Evolutionary conservation across 2,329 filamentous ascomycete genomes (phyloP).

Genomic region (Calonectria pteridis): DNA sequence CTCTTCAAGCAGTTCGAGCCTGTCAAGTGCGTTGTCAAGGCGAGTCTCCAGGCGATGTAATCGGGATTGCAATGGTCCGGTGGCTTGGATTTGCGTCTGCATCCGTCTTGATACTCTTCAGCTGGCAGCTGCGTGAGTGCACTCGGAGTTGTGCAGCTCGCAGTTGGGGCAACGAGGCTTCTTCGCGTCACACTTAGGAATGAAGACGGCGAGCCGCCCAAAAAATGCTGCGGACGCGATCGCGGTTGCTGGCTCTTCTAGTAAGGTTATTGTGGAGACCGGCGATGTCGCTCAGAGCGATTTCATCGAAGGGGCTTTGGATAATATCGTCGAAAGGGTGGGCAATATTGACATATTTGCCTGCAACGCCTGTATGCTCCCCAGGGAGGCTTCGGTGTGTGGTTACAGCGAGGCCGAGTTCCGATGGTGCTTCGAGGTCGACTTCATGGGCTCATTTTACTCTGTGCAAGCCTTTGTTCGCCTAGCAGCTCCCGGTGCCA

Average conservation of each 20-base stretch:
- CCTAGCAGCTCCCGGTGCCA: slow-evolving; percentile 27
- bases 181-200: slow-evolving; percentile 23
- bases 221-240: slow-evolving; percentile 27
- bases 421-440: slow-evolving; percentile 33
- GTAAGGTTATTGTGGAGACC: slow-evolving; percentile 43
- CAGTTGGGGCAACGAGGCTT: slow-evolving; percentile 31
- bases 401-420: slow-evolving; percentile 26
- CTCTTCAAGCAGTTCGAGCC: background rate
- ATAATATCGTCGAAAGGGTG: background rate
- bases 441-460: slow-evolving; percentile 42
- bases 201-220: background rate
- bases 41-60: slow-evolving; percentile 6
- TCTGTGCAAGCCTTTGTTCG: slow-evolving; percentile 40
- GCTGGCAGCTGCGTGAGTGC: slow-evolving; percentile 16
- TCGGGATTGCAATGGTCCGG: background rate
- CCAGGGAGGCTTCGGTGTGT: background rate
- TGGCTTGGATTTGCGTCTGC: background rate
- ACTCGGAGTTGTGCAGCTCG: background rate
- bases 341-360: slow-evolving; percentile 37
- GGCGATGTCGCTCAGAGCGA: slow-evolving; percentile 43
- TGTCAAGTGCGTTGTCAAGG: background rate
- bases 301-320: slow-evolving; percentile 5
- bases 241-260: slow-evolving; percentile 58
- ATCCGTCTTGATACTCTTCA: slow-evolving; percentile 2
- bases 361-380: slow-evolving; percentile 29